Evolutionary conservation across 352 stramenopile species (phyloP), one percentile per base, ranked within the genome.

Genomic region (Pythium phragmitis): DNA sequence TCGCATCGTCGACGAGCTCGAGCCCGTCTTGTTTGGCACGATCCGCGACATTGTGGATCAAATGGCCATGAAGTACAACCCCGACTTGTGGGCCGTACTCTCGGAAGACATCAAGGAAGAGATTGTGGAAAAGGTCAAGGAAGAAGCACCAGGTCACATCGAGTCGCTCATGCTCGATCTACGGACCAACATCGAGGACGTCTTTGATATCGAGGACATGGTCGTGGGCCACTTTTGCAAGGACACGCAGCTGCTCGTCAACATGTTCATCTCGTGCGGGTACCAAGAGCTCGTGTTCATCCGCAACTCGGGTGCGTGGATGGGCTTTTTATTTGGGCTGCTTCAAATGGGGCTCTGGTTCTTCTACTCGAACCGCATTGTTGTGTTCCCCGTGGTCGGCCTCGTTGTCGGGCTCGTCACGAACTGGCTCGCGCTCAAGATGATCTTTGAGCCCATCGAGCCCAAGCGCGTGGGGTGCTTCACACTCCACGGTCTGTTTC

Each of bases 151-250:
- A 7, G 76, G 72, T 50, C 96, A 98, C 65, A 92, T 98, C 66
- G 85, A 95, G 14, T 76, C 75, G 12, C 94, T 98, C 46, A 98
- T 98, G 92, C 83, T 95, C 54, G 92, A 98, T 59, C 88, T 98
- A 53, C 88, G 95, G 45, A 84, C 86, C 58, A 96, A 98, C 69
- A 96, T 98, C 56, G 88, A 98, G 45, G 92, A 98, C 69, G 85
- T 98, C 19, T 94, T 98, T 30, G 92, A 98, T 68, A 80, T 98
- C 28, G 96, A 98, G 68, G 76, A 97, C 65, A 98, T 98, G 92
- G 94, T 96, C 41, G 93, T 98, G 33, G 82, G 76, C 43, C 93
- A 96, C 55, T 98, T 97, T 82, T 94, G 96, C 65, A 89, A 87
- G 56, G 92, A 98, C 76, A 98, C 98, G 71, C 88, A 96, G 71